Percentiles rank a stretch among this genome's conserved stretches.
Conservation (phyloP, 805 yeast genomes). For the Sugiyamaella marilandica region DNA sequence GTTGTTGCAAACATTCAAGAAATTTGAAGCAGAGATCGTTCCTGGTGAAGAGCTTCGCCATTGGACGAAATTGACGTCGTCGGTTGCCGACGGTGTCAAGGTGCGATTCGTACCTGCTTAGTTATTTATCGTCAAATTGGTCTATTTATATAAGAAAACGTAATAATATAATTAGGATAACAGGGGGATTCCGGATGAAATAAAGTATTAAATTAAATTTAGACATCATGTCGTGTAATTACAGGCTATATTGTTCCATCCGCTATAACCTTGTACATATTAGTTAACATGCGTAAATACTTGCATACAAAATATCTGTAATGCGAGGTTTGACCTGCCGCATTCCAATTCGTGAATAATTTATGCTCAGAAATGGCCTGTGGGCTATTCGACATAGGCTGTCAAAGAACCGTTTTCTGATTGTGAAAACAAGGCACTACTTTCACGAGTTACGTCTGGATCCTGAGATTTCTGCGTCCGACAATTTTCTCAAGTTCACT, state of each 20-base stretch:
- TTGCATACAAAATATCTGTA: too few species aligned
- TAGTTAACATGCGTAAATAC: too few species aligned
- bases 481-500: constrained; percentile 9
- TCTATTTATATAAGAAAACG: too few species aligned
- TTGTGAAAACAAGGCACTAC: not conserved
- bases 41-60: not conserved
- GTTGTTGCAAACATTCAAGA: constrained; percentile 32
- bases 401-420: too few species aligned
- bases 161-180: not conserved
- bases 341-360: too few species aligned
- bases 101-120: constrained; percentile 7
- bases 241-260: too few species aligned
- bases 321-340: too few species aligned
- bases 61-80: constrained; percentile 6
- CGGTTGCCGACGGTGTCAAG: constrained; percentile 8
- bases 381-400: not conserved
- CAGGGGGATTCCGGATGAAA: too few species aligned
- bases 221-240: too few species aligned
- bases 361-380: not conserved
- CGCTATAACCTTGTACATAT: too few species aligned
- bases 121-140: not conserved
- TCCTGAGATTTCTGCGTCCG: not conserved
- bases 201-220: too few species aligned
- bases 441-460: not conserved
- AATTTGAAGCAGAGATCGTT: constrained; percentile 11